Evolutionary conservation across 257 asterid species (phyloP).

Genomic region (Salvia hispanica): DNA sequence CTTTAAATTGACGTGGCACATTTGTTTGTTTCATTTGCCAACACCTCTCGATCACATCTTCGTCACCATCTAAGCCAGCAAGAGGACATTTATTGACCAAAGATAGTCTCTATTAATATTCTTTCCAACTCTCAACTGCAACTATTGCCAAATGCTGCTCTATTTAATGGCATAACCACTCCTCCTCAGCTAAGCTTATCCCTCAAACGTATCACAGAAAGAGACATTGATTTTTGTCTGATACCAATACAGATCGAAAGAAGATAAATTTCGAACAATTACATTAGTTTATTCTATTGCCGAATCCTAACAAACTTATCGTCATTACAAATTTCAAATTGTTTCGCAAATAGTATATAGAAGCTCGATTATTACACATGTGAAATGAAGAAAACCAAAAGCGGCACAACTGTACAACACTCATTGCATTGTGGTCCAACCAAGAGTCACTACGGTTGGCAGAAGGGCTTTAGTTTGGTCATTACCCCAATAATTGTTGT

Average conservation of each 20-base stretch:
- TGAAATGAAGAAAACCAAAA: neutral
- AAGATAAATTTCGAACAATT: neutral
- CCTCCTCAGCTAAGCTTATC: neutral
- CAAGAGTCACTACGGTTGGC: neutral
- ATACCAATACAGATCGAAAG: neutral
- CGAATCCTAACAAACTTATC: neutral
- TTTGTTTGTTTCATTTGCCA: too few species aligned
- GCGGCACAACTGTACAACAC: neutral
- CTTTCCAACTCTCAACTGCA: conserved; percentile 31
- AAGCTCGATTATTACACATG: neutral
- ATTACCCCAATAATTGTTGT: neutral
- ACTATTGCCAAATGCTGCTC: neutral
- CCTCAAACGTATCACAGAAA: too few species aligned
- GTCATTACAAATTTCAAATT: too few species aligned
- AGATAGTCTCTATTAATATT: conserved; percentile 11
- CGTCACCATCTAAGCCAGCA: neutral
- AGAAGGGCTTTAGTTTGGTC: neutral
- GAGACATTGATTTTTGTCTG: neutral
- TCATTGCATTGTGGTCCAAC: neutral
- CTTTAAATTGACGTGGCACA: too few species aligned
- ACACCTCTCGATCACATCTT: neutral
- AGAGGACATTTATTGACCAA: neutral
- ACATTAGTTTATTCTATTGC: too few species aligned
- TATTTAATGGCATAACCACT: conserved; percentile 14
- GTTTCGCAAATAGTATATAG: neutral